A percentile compares a stretch with the other conserved stretches of the same genome.
phyloP scores from a whole-genome alignment of 345 rosid genomes.

The Eucalyptus virginea region DNA sequence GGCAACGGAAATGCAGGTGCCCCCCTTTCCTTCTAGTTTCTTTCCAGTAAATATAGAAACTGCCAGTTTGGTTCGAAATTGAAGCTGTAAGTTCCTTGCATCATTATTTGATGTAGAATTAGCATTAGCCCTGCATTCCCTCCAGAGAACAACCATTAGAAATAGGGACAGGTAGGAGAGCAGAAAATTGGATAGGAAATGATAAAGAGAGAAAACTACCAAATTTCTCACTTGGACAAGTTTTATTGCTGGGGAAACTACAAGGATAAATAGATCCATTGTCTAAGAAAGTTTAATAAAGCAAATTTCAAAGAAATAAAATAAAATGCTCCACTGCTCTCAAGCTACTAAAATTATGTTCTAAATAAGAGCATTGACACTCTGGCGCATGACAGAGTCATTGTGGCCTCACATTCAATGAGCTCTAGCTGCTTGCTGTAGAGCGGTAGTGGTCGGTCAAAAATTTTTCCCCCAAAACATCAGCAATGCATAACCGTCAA shows the following conservation, averaged over 20 bases:
- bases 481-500: neutral
- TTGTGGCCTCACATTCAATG: neutral
- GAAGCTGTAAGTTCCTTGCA: neutral
- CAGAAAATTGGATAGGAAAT: neutral
- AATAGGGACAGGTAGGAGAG: neutral
- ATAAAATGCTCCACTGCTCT: neutral
- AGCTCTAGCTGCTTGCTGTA: neutral
- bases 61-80: neutral
- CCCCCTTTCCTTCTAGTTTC: neutral
- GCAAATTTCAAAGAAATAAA: neutral
- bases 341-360: neutral
- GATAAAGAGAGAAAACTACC: neutral
- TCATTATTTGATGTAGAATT: neutral
- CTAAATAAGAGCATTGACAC: neutral
- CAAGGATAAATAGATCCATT: neutral
- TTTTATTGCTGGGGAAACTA: neutral
- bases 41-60: neutral
- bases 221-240: neutral
- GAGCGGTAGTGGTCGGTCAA: neutral
- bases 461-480: neutral
- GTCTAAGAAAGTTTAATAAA: neutral
- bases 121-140: neutral
- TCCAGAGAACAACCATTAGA: neutral
- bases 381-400: neutral
- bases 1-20: neutral